Base-by-base conservation (phyloP, 139 green algal species). In the Chlamydomonas sphaeroides region DNA sequence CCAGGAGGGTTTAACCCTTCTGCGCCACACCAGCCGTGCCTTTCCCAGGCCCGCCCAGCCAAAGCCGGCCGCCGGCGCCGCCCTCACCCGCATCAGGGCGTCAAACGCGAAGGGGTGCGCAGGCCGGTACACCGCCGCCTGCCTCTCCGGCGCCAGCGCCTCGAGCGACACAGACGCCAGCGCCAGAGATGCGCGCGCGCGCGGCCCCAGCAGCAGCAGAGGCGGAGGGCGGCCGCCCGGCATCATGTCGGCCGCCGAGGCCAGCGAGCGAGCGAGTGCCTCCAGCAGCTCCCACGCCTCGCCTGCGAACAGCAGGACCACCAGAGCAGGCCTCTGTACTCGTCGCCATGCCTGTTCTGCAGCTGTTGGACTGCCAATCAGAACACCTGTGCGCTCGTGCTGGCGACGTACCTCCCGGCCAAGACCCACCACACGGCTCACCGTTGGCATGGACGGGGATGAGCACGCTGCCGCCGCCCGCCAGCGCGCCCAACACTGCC, bases 221-320 rank as follows among this genome's bases (percentile, higher is more conserved):
- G 65, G 77, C 65, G 63, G 61, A 14, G 23, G 45, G 45, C 45
- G 11, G 45, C 11, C 45, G 45, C 45, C 45, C 45, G 45, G 11
- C 10, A 53, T 10, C 45, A 53, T 8, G 56, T 62, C 56, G 56
- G 8, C 25, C 28, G 77, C 41, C 49, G 57, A 70, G 48, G 63
- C 77, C 48, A 84, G 65, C 36, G 49, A 8, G 6, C 35, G 49
- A 0, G 77, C 48, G 65, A 84, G 48, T 1, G 18, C 38, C 49
- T 84, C 77, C 23, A 84, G 35, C 65, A 84, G 77, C 77, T 84
- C 77, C 77, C 77, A 84, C 2, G 65, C 77, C 65, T 76, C 77
- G 20, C 77, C 77, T 84, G 77, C 17, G n/a, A n/a, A n/a, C n/a
- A n/a, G n/a, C n/a, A n/a, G n/a, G n/a, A n/a, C n/a, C n/a, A n/a